Conservation (phyloP, 139 green algal genomes). For the Chlamydomonas incerta region DNA sequence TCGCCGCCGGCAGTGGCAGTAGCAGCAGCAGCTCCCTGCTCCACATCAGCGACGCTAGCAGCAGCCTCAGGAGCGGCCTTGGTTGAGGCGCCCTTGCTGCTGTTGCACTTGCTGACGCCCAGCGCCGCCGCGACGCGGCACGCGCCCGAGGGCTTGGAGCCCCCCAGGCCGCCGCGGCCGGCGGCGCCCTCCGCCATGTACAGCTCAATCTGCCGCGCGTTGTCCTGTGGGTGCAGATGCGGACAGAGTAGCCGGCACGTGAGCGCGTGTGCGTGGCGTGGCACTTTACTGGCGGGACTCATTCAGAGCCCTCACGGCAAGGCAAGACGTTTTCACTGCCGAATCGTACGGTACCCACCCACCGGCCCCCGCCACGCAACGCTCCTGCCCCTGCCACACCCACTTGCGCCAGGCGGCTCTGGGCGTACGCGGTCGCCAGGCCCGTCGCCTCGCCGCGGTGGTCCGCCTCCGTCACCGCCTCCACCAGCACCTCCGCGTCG, state of each 20-base stretch:
- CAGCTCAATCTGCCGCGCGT: constrained; percentile 1
- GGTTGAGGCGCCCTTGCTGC: background rate
- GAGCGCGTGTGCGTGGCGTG: too few relatives aligned
- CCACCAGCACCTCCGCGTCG: constrained; percentile 34
- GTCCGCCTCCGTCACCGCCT: constrained; percentile 46
- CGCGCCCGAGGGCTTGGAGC: background rate
- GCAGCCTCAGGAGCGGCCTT: too few relatives aligned
- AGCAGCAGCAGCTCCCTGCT: background rate
- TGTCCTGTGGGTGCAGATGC: background rate
- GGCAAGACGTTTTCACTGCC: too few relatives aligned
- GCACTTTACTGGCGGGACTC: too few relatives aligned
- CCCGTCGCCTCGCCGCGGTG: background rate
- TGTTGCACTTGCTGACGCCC: too few relatives aligned
- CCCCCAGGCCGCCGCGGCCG: background rate
- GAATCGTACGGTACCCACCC: too few relatives aligned
- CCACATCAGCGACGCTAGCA: too few relatives aligned
- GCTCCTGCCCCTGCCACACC: too few relatives aligned
- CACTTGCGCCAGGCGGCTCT: constrained; percentile 4
- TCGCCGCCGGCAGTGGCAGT: too few relatives aligned
- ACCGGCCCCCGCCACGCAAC: too few relatives aligned
- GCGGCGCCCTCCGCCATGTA: background rate
- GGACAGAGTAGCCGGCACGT: too few relatives aligned
- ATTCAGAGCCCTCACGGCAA: too few relatives aligned
- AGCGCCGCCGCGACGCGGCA: background rate
- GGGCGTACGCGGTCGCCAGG: constrained; percentile 22